Base-by-base conservation (phyloP, 441 rosid genomes). In the Capsella rubella region DNA sequence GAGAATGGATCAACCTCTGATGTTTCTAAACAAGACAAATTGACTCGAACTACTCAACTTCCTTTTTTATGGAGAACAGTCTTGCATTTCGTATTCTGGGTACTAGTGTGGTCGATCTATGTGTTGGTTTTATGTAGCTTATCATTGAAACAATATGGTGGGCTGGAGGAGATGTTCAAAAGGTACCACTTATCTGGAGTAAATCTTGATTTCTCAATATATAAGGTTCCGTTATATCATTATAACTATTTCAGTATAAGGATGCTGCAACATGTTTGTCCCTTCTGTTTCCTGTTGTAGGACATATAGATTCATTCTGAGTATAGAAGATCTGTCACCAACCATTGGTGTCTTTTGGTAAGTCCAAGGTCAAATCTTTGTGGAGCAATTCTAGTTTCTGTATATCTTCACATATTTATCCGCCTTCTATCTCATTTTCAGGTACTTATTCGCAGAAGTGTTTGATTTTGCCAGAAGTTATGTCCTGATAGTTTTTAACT, bases 401-500 rank as follows among this genome's bases (percentile, higher is more conserved):
- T 31, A 55, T 15, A n/a, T 3, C 60, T 55, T 55, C 7, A 7
- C 40, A 32, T n/a, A 32, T 31, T n/a, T 9, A n/a, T 31, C 58
- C 10, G 12, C 51, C 21, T 54, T 67, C 28, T 10, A 4, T 69
- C 60, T 82, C 93, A 86, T 15, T 63, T 82, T n/a, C 90, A 90
- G 98, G 98, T 90, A 95, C 85, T 92, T 92, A 89, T 95, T 90
- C 75, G 98, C 98, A 0, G 98, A 95, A 87, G 98, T 87, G 71
- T 95, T 95, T 64, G 89, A 90, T 47, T 92, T 87, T 77, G 89
- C 87, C 88, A 83, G 95, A 83, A 85, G 79, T 46, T 91, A 90
- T 87, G 87, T 95, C 81, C 72, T 92, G 85, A 87, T 92, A 65
- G 91, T 95, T 62, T 95, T 95, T 88, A 96, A 88, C 78, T 66